Conservation (phyloP, 2,329 filamentous ascomycete genomes). For the Daldinia eschscholtzii region DNA sequence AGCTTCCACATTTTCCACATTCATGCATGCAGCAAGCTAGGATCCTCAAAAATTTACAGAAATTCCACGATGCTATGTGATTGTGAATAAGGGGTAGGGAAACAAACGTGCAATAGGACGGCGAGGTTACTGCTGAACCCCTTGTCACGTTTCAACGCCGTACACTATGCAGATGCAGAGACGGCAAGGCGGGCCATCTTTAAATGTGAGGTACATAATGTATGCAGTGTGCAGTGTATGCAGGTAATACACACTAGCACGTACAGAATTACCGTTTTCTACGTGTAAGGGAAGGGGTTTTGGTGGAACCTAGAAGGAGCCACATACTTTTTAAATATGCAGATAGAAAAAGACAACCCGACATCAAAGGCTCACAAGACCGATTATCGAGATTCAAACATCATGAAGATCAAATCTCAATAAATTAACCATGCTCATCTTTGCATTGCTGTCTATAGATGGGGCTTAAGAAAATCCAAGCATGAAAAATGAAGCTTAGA, state of each 20-base stretch:
- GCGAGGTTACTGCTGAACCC: constrained; percentile 21
- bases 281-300: neutral
- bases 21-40: constrained; percentile 33
- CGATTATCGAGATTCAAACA: neutral
- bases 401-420: constrained; percentile 6
- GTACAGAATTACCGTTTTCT: constrained; percentile 2
- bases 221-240: constrained; percentile 6
- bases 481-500: constrained; percentile 4
- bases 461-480: neutral
- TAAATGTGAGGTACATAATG: neutral
- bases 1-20: constrained; percentile 24
- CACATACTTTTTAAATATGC: neutral
- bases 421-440: neutral
- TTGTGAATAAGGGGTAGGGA: constrained; percentile 34
- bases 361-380: neutral
- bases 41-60: constrained; percentile 35
- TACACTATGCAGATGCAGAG: constrained; percentile 8
- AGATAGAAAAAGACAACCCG: neutral
- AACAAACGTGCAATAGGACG: constrained; percentile 38
- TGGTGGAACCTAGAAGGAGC: neutral
- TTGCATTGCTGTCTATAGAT: neutral
- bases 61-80: constrained; percentile 17
- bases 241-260: constrained; percentile 32
- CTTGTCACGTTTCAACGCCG: constrained; percentile 36
- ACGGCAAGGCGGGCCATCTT: constrained; percentile 20